A percentile compares a stretch with the other conserved stretches of the same genome.
phyloP scores from a whole-genome alignment of 345 rosid species.

The Salix udensis region DNA sequence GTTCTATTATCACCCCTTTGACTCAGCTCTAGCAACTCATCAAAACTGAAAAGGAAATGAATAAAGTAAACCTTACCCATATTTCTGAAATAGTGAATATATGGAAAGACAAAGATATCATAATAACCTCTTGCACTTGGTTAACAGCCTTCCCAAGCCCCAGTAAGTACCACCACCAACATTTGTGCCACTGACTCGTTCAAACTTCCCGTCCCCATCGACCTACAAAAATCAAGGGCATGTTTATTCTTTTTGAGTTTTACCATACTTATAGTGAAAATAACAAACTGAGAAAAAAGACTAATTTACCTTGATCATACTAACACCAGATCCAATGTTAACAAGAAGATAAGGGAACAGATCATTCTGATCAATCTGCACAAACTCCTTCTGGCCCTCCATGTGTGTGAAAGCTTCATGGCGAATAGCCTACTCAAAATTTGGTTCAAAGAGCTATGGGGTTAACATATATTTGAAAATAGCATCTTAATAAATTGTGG shows the following conservation, averaged over 20 bases:
- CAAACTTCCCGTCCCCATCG: constrained; percentile 94
- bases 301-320: constrained; percentile 80
- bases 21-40: constrained; percentile 91
- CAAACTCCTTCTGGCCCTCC: constrained; percentile 91
- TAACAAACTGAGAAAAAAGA: constrained; percentile 7
- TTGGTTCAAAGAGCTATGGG: not conserved
- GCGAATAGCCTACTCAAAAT: constrained; percentile 76
- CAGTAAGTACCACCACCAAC: constrained; percentile 99
- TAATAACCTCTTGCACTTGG: constrained; percentile 83
- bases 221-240: constrained; percentile 44
- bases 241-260: constrained; percentile 5
- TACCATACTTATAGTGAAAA: not conserved
- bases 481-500: not conserved
- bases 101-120: constrained; percentile 15
- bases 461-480: not conserved
- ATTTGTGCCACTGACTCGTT: constrained; percentile 96
- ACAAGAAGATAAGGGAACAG: constrained; percentile 97
- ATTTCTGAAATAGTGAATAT: not conserved
- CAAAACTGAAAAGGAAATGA: constrained; percentile 55
- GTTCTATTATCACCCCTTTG: constrained; percentile 92
- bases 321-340: constrained; percentile 97
- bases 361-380: constrained; percentile 86
- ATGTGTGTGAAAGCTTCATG: constrained; percentile 99
- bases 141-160: constrained; percentile 93
- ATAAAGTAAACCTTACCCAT: constrained; percentile 8